These are phyloP conservation scores for Globisporangium cystogenes DNA, from an alignment of 352 stramenopile genomes.

Conservation along the genomic window DNA sequence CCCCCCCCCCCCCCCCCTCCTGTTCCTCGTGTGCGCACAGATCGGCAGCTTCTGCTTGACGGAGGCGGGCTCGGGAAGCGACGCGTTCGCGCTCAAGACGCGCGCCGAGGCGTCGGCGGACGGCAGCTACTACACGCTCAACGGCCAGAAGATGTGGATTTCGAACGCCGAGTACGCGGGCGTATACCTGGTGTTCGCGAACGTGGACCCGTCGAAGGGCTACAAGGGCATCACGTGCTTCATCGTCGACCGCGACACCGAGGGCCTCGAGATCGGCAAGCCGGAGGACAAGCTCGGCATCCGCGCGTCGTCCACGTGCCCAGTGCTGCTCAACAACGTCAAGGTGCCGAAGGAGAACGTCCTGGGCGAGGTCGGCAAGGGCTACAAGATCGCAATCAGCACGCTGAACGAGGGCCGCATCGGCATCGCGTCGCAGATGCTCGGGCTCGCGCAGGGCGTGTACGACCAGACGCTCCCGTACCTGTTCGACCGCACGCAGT, in stretches of 20 bases:
- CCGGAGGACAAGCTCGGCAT: constrained; percentile 97
- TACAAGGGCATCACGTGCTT: constrained; percentile 99
- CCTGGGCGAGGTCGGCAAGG: constrained; percentile 91
- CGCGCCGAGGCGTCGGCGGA: constrained; percentile 82
- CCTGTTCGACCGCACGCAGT: constrained; percentile 94
- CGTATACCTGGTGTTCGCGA: constrained; percentile 97
- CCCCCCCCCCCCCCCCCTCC: too few species aligned
- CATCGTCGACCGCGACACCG: constrained; percentile 92
- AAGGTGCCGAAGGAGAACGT: constrained; percentile 92
- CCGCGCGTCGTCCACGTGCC: constrained; percentile 93
- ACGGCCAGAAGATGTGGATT: constrained; percentile 97
- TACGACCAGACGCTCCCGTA: constrained; percentile 96
- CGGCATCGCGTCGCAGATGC: constrained; percentile 96
- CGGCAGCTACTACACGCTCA: constrained; percentile 93
- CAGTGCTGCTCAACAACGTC: constrained; percentile 93
- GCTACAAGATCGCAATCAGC: constrained; percentile 97
- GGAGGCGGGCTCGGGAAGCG: constrained; percentile 91
- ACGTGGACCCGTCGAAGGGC: constrained; percentile 86
- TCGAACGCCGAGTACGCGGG: constrained; percentile 95
- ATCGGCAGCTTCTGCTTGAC: constrained; percentile 96
- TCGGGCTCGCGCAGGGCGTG: constrained; percentile 94
- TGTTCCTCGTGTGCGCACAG: too few species aligned
- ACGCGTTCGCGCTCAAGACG: constrained; percentile 96
- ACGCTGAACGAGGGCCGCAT: constrained; percentile 96
- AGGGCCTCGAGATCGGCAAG: constrained; percentile 92